Percentiles rank a stretch among this genome's conserved stretches.
phyloP scores from a whole-genome alignment of 2,329 filamentous ascomycete species.

The Xylaria sp. region DNA sequence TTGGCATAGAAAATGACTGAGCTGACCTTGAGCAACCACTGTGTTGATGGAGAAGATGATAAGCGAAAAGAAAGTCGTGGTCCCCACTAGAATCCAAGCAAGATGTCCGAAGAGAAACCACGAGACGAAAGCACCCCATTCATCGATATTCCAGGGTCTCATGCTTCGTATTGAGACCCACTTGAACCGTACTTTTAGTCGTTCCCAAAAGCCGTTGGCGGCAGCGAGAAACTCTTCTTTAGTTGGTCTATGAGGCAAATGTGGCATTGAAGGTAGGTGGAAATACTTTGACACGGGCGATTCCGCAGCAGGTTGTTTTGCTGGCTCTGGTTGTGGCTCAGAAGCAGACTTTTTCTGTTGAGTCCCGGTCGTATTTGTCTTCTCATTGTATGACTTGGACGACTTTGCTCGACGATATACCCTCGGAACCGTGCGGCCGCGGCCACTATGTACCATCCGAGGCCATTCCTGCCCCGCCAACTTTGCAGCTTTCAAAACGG shows the following conservation, averaged over 20 bases:
- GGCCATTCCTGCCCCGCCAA: slow-evolving; percentile 47
- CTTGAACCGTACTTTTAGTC: slow-evolving; percentile 90
- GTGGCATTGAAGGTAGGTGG: slow-evolving; percentile 58
- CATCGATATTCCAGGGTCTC: slow-evolving; percentile 92
- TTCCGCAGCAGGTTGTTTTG: slow-evolving; percentile 34
- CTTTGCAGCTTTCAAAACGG: slow-evolving; percentile 43
- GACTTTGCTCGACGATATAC: slow-evolving; percentile 40
- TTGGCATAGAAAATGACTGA: not conserved
- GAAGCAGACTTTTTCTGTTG: slow-evolving; percentile 31
- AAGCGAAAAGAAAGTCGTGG: slow-evolving; percentile 95
- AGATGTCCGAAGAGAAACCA: slow-evolving; percentile 95
- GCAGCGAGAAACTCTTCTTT: slow-evolving; percentile 93
- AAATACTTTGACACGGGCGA: slow-evolving; percentile 63
- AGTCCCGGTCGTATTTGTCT: slow-evolving; percentile 23
- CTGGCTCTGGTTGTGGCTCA: slow-evolving; percentile 27
- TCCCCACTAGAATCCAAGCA: slow-evolving; percentile 94
- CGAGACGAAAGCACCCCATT: slow-evolving; percentile 92
- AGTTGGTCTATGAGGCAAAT: slow-evolving; percentile 84
- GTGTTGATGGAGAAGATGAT: slow-evolving; percentile 93
- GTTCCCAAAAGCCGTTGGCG: slow-evolving; percentile 90
- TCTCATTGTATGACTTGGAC: slow-evolving; percentile 40
- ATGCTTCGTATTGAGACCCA: slow-evolving; percentile 96
- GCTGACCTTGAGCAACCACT: slow-evolving; percentile 86
- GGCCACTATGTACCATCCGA: slow-evolving; percentile 41
- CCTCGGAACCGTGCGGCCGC: slow-evolving; percentile 28